Base-by-base conservation (phyloP, 2,329 filamentous ascomycete species). In the Fusarium sp. region DNA sequence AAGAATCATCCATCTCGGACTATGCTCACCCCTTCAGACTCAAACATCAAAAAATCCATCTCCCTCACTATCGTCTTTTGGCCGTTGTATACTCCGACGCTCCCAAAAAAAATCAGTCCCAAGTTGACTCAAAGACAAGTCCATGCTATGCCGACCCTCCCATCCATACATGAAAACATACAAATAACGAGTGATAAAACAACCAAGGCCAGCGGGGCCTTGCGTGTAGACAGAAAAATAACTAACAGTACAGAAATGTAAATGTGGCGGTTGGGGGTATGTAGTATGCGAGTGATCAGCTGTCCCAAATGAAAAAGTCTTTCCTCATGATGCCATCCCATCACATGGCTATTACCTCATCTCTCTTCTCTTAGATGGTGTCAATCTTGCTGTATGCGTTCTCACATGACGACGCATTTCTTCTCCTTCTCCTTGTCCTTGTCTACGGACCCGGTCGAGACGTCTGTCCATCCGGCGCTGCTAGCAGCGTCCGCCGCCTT, bases 381-480 rank as follows among this genome's bases (percentile, higher is more conserved):
- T 50, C 67, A 68, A 71, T 60, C 37, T 66, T 25, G 41, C 34
- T 13, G 20, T 25, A 23, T 9, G 35, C 34, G 9, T 61, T 30
- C 48, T 84, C 80, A 90, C 89, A 90, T 91, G 58, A 90, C 81
- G 25, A 82, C 72, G 75, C 89, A 90, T 76, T 87, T 90, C 78
- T 82, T 87, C 18, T 86, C 83, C 78, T 87, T 89, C 68, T 83
- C 85, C 43, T 85, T 83, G 30, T 81, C 79, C 43, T 78, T 80
- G 13, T 77, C 74, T 10, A 72, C 72, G 20, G 77, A 80, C 58
- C 67, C 76, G 27, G 79, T 81, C 0, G 85, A 83, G 14, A 88
- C 82, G 73, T 91, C 88, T 2, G 88, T 90, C 89, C 88, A 90
- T 20, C 84, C 87, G 10, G 84, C 83, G 71, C 81, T 85, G 76